Conservation (phyloP, 2,329 filamentous ascomycete species). For the Blumeria hordei region DNA sequence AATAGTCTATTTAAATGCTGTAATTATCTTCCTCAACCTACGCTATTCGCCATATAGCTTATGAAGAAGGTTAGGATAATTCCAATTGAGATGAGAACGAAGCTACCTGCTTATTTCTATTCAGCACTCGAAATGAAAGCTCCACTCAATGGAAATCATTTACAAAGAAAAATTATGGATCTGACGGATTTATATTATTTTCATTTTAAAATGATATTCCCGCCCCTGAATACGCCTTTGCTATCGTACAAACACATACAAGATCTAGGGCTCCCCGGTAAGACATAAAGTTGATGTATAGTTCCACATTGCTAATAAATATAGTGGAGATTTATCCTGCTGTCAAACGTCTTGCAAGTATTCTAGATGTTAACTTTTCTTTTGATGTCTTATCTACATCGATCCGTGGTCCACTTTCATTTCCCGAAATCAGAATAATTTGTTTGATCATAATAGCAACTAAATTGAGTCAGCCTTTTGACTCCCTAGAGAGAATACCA, state of each 20-base stretch:
- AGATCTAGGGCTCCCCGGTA: slow-evolving; percentile 51
- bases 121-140: slow-evolving; percentile 27
- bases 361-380: slow-evolving; percentile 25
- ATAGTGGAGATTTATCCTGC: slow-evolving; percentile 39
- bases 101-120: slow-evolving; percentile 37
- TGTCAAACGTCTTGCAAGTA: slow-evolving; percentile 25
- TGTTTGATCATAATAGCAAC: slow-evolving; percentile 48
- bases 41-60: neutral
- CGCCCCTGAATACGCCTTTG: slow-evolving; percentile 44
- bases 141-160: slow-evolving; percentile 25
- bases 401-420: slow-evolving; percentile 25
- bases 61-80: slow-evolving; percentile 25
- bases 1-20: slow-evolving; percentile 47
- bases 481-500: slow-evolving; percentile 27
- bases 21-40: slow-evolving; percentile 16
- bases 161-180: slow-evolving; percentile 40
- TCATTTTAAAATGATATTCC: slow-evolving; percentile 48
- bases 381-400: slow-evolving; percentile 26
- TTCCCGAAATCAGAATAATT: slow-evolving; percentile 55
- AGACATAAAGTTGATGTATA: slow-evolving; percentile 7
- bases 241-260: slow-evolving; percentile 46
- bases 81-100: slow-evolving; percentile 38
- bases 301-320: slow-evolving; percentile 7
- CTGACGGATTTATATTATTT: slow-evolving; percentile 36
- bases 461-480: slow-evolving; percentile 60